These are phyloP conservation scores for Musa troglodytarum DNA, from an alignment of 176 grass and related monocot genomes.

Conservation along the genomic window DNA sequence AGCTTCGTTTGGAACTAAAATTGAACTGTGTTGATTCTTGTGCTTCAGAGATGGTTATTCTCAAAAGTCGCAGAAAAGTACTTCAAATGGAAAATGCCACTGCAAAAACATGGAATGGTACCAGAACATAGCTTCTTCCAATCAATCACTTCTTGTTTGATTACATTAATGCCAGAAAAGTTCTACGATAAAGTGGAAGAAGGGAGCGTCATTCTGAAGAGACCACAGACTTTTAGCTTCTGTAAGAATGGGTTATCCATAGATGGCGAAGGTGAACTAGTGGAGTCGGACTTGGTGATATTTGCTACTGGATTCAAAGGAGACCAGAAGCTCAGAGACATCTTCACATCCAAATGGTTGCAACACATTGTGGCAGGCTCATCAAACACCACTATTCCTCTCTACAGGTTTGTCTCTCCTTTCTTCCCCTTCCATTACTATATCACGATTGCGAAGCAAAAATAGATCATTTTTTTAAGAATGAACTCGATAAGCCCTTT, in stretches of 20 bases:
- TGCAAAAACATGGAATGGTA: conserved; percentile 79
- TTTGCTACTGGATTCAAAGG: conserved; percentile 84
- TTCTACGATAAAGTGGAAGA: conserved; percentile 81
- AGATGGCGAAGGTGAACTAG: conserved; percentile 38
- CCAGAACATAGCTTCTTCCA: conserved; percentile 84
- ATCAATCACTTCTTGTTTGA: conserved; percentile 51
- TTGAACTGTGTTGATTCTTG: background rate
- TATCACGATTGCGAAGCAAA: too few species aligned
- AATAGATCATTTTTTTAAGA: too few species aligned
- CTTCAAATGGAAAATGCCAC: conserved; percentile 47
- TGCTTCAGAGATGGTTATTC: conserved; percentile 68
- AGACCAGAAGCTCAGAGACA: conserved; percentile 73
- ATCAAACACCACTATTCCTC: conserved; percentile 34
- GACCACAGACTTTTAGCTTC: conserved; percentile 58
- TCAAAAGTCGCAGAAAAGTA: conserved; percentile 57
- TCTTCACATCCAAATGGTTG: conserved; percentile 60
- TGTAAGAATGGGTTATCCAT: conserved; percentile 48
- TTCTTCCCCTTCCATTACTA: too few species aligned
- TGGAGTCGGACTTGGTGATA: conserved; percentile 62
- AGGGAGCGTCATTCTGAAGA: conserved; percentile 76
- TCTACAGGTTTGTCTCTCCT: conserved; percentile 44
- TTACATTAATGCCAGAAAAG: conserved; percentile 59
- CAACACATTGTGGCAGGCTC: conserved; percentile 53
- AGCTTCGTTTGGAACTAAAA: background rate
- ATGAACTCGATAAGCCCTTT: too few species aligned